Percentiles rank a stretch among this genome's conserved stretches.
These are phyloP conservation scores for Plantago rigida DNA, from an alignment of 305 asterid genomes.

Conservation along the genomic window DNA sequence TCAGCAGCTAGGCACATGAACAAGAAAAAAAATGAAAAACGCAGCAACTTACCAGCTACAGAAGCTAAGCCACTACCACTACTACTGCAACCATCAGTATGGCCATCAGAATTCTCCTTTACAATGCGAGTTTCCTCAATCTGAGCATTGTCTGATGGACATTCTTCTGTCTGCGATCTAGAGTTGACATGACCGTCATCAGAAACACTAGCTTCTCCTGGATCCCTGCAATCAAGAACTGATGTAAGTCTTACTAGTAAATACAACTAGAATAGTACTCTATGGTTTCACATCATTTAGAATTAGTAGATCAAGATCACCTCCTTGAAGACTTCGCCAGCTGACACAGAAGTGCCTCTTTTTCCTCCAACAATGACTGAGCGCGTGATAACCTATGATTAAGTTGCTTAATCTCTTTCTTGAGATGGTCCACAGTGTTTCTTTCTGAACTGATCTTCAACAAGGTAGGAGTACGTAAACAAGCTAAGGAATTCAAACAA, in stretches of 20 bases:
- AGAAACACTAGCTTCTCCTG: conserved; percentile 38
- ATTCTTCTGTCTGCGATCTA: conserved; percentile 32
- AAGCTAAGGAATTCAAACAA: conserved; percentile 59
- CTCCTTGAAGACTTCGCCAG: conserved; percentile 32
- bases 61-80: conserved; percentile 27
- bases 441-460: conserved; percentile 81
- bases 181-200: conserved; percentile 29
- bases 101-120: conserved; percentile 18
- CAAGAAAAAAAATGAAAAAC: not conserved
- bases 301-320: conserved; percentile 33
- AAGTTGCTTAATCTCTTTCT: conserved; percentile 73
- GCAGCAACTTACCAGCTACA: conserved; percentile 35
- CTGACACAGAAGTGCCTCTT: conserved; percentile 48
- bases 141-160: conserved; percentile 29
- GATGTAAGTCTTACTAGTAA: conserved; percentile 19
- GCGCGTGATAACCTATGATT: conserved; percentile 60
- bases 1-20: conserved; percentile 2
- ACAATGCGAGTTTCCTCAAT: conserved; percentile 31
- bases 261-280: not conserved
- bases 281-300: conserved; percentile 6
- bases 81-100: conserved; percentile 33
- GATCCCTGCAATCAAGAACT: conserved; percentile 37
- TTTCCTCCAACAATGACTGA: conserved; percentile 63
- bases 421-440: conserved; percentile 56
- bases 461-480: conserved; percentile 82